Conservation (phyloP, 2,329 filamentous ascomycete species). For the Pseudogymnoascus sp. region DNA sequence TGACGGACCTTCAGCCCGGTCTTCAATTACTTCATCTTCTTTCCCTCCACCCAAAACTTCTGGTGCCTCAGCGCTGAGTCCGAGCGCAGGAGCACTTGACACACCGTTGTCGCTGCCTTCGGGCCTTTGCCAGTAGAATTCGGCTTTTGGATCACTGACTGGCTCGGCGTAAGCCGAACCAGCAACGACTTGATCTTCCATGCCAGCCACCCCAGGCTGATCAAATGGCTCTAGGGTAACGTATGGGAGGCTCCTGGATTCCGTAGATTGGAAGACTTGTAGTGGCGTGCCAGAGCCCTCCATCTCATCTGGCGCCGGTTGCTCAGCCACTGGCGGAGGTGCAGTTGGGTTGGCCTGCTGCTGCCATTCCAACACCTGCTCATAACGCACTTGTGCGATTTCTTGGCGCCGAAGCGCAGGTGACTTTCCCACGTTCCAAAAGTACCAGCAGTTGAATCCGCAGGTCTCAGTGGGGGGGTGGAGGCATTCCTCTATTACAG, state of each 20-base stretch:
- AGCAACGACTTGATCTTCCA: neutral
- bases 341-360: neutral
- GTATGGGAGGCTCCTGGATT: neutral
- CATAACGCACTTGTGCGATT: neutral
- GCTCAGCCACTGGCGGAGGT: neutral
- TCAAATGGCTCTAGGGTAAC: neutral
- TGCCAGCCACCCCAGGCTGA: neutral
- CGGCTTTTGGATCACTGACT: too few species aligned
- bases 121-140: neutral
- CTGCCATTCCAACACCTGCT: neutral
- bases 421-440: neutral
- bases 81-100: too few species aligned
- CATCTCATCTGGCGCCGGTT: neutral
- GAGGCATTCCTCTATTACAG: neutral
- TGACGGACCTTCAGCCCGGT: neutral
- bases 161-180: neutral
- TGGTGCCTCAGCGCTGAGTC: neutral
- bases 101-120: neutral
- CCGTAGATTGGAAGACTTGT: neutral
- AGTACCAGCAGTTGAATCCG: neutral
- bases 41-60: neutral
- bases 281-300: neutral
- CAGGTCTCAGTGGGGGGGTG: neutral
- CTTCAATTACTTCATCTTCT: neutral
- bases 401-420: neutral